These are phyloP conservation scores for Panellus pusillus DNA, from an alignment of 768 basidiomycete species.

Conservation along the genomic window DNA sequence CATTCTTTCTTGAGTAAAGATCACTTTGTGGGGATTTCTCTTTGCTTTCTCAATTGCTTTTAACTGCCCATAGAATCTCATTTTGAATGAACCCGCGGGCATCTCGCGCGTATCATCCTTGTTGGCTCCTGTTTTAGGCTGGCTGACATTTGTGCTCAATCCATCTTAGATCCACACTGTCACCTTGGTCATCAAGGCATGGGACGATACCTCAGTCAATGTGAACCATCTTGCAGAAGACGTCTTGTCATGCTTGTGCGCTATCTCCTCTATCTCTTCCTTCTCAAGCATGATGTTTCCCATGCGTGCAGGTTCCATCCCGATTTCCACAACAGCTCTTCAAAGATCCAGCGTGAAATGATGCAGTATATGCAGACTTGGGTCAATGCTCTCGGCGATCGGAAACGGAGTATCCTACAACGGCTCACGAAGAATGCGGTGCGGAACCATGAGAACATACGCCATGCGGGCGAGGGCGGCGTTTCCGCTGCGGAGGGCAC, in stretches of 20 bases:
- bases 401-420: conserved; percentile 48
- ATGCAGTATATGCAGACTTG: conserved; percentile 63
- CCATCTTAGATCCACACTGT: conserved; percentile 58
- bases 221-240: conserved; percentile 60
- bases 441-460: conserved; percentile 70
- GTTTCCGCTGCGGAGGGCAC: conserved; percentile 45
- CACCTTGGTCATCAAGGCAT: conserved; percentile 69
- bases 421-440: conserved; percentile 68
- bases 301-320: conserved; percentile 68
- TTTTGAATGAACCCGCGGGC: conserved; percentile 84
- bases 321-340: conserved; percentile 67
- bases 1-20: conserved; percentile 90
- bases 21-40: conserved; percentile 66
- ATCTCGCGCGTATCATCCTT: conserved; percentile 67
- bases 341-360: conserved; percentile 76
- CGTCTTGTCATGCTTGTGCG: conserved; percentile 65
- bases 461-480: conserved; percentile 54
- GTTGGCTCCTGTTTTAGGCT: conserved; percentile 35
- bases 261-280: conserved; percentile 3
- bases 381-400: conserved; percentile 51
- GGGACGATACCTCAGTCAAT: conserved; percentile 71
- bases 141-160: neutral
- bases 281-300: neutral
- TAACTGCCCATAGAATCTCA: conserved; percentile 55
- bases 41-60: neutral